phyloP scores from a whole-genome alignment of 148 eudicot species.

The Euryodendron excelsum region DNA sequence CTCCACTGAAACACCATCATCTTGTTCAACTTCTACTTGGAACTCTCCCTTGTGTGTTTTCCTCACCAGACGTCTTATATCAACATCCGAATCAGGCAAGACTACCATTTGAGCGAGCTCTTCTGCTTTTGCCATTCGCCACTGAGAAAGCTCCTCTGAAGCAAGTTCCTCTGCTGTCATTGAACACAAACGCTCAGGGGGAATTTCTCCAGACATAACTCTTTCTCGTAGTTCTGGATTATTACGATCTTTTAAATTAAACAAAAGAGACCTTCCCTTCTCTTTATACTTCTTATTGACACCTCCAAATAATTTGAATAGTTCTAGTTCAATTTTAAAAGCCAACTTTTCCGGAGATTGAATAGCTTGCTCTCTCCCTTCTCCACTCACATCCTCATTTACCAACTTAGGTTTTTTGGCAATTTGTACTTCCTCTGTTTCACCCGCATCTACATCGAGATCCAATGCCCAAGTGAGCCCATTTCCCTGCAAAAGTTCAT shows the following conservation, averaged over 20 bases:
- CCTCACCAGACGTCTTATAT: constrained; percentile 81
- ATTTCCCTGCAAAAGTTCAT: constrained; percentile 89
- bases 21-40: constrained; percentile 79
- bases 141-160: constrained; percentile 89
- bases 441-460: constrained; percentile 35
- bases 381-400: constrained; percentile 23
- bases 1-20: constrained; percentile 54
- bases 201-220: constrained; percentile 81
- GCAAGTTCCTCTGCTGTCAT: constrained; percentile 99
- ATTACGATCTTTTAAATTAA: constrained; percentile 86
- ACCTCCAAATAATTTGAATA: constrained; percentile 83
- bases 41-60: constrained; percentile 98
- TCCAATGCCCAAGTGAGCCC: constrained; percentile 91
- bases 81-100: constrained; percentile 75
- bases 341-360: constrained; percentile 65
- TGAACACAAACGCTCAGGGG: constrained; percentile 81
- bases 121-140: constrained; percentile 96
- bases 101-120: constrained; percentile 78
- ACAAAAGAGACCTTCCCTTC: constrained; percentile 84
- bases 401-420: constrained; percentile 28
- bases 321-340: constrained; percentile 65
- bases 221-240: constrained; percentile 87
- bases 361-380: constrained; percentile 16
- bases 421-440: constrained; percentile 35
- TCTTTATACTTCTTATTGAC: constrained; percentile 95